Base-by-base conservation (phyloP, 2,329 filamentous ascomycete genomes). In the Claviceps pazoutovae region DNA sequence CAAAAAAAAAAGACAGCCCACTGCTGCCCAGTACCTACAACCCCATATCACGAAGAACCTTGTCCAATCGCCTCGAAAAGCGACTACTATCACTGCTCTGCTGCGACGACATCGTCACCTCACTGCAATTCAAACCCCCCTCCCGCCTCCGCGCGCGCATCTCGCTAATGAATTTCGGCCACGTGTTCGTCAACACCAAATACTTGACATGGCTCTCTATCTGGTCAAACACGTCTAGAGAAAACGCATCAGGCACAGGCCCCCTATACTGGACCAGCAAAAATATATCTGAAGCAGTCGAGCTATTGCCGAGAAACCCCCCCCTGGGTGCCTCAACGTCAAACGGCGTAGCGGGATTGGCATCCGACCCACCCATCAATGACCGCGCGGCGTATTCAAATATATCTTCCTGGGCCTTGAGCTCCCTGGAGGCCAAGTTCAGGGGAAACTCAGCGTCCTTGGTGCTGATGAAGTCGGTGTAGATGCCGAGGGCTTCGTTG, bases 111-210 rank as follows among this genome's bases (percentile, higher is more conserved):
- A 19, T n/a, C 16, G 52, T 49, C 4, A 34, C 6, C 3, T 30
- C 39, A 26, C 45, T 51, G 44, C 48, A 46, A n/a, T 44, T 48
- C 9, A 51, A 57, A 11, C 57, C 56, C n/a, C 50, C 51, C 11
- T 54, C 57, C 9, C 50, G 49, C 21, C 53, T 49, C 39, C 47
- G 48, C 8, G 43, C 45, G 42, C 53, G 55, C 54, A 58, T 58
- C 51, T 58, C 54, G 4, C 30, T 23, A 34, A 77, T 69, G 57
- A 74, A 80, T 60, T 75, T 77, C 34, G 75, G 74, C 81, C 82
- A 85, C 0, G 82, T 84, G 61, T 84, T 84, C 13, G 79, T 82
- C 55, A 83, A 66, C 2, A 85, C 80, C 8, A 84, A 70, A 54
- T 83, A 81, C 63, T 82, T 83, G 65, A 84, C 75, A 56, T 74